These are phyloP conservation scores for Leishmania aethiopica DNA, from an alignment of 208 protist genomes.

Conservation along the genomic window DNA sequence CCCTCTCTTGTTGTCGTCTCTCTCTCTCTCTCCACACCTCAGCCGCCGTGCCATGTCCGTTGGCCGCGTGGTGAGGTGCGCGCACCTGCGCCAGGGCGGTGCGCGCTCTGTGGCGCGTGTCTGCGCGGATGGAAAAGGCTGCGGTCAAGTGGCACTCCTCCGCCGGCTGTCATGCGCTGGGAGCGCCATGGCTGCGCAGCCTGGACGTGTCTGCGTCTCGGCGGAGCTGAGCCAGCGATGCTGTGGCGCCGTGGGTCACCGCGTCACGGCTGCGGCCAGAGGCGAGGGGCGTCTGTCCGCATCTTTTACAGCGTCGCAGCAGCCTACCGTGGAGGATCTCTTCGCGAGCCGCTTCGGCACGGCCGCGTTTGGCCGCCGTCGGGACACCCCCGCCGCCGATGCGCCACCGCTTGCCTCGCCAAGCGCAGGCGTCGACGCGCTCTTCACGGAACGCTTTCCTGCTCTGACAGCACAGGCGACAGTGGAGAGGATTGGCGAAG, in stretches of 20 bases:
- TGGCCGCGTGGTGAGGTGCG: not conserved
- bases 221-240: not conserved
- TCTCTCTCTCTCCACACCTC: not conserved
- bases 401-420: not conserved
- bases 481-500: not conserved
- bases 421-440: not conserved
- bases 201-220: not conserved
- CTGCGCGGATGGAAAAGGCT: not conserved
- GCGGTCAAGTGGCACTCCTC: not conserved
- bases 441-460: slow-evolving; percentile 1
- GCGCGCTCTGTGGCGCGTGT: not conserved
- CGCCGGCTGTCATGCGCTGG: not conserved
- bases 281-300: not conserved
- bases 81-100: not conserved
- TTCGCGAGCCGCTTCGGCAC: not conserved
- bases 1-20: not conserved
- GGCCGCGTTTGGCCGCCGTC: not conserved
- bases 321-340: slow-evolving; percentile 1
- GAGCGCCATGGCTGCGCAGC: not conserved
- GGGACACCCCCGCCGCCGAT: not conserved
- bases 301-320: not conserved
- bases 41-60: not conserved
- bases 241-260: not conserved
- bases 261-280: not conserved
- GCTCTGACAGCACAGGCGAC: not conserved